Conservation (phyloP, 1,284 basidiomycete genomes). For the Malassezia furfur region DNA sequence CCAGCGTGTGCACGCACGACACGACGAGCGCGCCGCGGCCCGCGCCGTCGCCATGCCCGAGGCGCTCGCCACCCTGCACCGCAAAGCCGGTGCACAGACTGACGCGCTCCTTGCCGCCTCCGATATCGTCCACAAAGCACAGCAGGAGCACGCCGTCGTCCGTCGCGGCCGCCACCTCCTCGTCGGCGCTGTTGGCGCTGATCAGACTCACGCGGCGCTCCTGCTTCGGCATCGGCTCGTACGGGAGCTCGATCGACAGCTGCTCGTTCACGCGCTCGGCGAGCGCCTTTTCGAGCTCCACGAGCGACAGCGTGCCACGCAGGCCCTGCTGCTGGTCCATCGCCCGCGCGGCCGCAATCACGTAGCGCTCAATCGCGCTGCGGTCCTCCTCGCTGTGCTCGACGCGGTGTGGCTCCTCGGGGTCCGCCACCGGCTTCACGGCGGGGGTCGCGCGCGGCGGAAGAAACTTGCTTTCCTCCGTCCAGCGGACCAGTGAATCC, state of each 20-base stretch:
- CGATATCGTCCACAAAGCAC: conserved; percentile 53
- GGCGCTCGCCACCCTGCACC: conserved; percentile 47
- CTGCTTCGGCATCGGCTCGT: conserved; percentile 31
- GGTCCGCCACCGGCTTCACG: not conserved
- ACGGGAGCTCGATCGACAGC: conserved; percentile 38
- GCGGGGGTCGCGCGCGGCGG: not conserved
- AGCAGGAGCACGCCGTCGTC: conserved; percentile 55
- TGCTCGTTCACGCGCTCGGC: conserved; percentile 9
- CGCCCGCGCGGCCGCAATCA: not conserved
- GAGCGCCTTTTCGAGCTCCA: not conserved
- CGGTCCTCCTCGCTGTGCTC: not conserved
- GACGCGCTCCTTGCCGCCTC: conserved; percentile 52
- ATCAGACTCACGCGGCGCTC: conserved; percentile 30
- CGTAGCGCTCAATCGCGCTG: not conserved
- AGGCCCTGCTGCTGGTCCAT: not conserved
- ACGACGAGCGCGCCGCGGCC: conserved; percentile 52
- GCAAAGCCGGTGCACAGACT: conserved; percentile 60
- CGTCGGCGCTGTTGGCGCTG: conserved; percentile 25
- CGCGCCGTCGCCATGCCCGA: conserved; percentile 28
- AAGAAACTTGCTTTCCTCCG: not conserved
- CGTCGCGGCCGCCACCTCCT: conserved; percentile 25
- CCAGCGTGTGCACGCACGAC: conserved; percentile 60
- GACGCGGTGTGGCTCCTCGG: conserved; percentile 2
- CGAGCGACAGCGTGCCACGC: not conserved
- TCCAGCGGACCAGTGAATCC: not conserved